Base-by-base conservation (phyloP, 2,329 filamentous ascomycete genomes). In the Ceratocystis cacaofunesta region DNA sequence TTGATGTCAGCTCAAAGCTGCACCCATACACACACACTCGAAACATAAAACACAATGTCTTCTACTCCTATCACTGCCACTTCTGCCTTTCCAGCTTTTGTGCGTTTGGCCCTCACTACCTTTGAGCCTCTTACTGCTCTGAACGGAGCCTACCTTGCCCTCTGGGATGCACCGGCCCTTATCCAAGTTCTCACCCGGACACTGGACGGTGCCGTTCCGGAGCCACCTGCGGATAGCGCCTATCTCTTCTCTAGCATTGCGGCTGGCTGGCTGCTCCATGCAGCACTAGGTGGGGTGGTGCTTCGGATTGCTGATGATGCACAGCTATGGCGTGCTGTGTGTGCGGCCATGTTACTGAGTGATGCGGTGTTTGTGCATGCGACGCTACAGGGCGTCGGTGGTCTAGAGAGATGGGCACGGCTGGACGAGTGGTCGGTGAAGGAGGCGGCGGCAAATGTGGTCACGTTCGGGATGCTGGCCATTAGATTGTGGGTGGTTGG, bases 201-300 rank as follows among this genome's bases (percentile, higher is more conserved):
- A 2, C 22, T 19, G 5, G 58, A 57, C 36, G 41, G 52, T 43
- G 5, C 50, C 60, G 32, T 48, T 25, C 22, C 19, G 50, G 22
- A 22, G 7, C 7, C 46, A 10, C 46, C 46, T 5, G n/a, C 17
- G 7, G 6, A 10, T 12, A 22, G 48, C 19, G 48, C 48, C 25
- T 68, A 58, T 36, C 65, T 68, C 41, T 66, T 61, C 63, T 65
- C 65, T 19, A 30, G 57, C 19, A 50, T 68, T 4, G 65, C 60
- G 15, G 67, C 41, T 32, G 62, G 65, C 17, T 68, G 67, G 65
- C 63, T 67, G 25, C 52, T 65, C 30, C 63, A 67, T 48, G 61
- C 63, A 30, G 64, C 65, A 15, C 15, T 67, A n/a, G 65, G 50
- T 30, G 65, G 57, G 12, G 17, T 63, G 1, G 60, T 64, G 22